A percentile compares a stretch with the other conserved stretches of the same genome.
Evolutionary conservation across 225 moss, liverwort and hornwort species (phyloP).

Genomic region (Physcomitrellopsis africana): DNA sequence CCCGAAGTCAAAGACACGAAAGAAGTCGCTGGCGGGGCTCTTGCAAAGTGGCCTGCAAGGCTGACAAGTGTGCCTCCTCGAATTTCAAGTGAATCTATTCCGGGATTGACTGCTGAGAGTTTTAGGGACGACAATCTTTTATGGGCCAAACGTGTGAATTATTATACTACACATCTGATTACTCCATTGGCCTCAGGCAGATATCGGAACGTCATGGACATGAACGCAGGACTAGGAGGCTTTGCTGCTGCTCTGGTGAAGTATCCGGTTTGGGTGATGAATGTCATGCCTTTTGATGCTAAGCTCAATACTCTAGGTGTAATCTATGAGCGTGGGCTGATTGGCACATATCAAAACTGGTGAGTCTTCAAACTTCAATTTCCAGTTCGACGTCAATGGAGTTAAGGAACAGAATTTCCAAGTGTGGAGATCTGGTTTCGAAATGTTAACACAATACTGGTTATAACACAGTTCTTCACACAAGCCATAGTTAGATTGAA

Average conservation of each 20-base stretch:
- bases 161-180: constrained; percentile 65
- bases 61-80: constrained; percentile 78
- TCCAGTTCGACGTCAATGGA: neutral
- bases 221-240: constrained; percentile 92
- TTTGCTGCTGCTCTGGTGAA: constrained; percentile 78
- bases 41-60: constrained; percentile 85
- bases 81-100: constrained; percentile 73
- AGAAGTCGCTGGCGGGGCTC: constrained; percentile 65
- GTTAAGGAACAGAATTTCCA: constrained; percentile 16
- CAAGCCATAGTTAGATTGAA: neutral
- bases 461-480: neutral
- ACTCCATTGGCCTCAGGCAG: constrained; percentile 64
- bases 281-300: constrained; percentile 75
- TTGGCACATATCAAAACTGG: constrained; percentile 98
- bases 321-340: constrained; percentile 88
- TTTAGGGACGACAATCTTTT: constrained; percentile 64
- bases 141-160: constrained; percentile 66
- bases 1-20: constrained; percentile 58
- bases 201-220: constrained; percentile 97
- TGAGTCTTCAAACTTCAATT: constrained; percentile 33
- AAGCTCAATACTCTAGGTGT: constrained; percentile 80
- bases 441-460: neutral
- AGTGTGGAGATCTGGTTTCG: neutral
- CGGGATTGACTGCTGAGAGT: constrained; percentile 66
- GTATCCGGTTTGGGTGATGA: constrained; percentile 92